Evolutionary conservation across 106 monocot species (phyloP).

Genomic region (Dactylorhiza incarnata): DNA sequence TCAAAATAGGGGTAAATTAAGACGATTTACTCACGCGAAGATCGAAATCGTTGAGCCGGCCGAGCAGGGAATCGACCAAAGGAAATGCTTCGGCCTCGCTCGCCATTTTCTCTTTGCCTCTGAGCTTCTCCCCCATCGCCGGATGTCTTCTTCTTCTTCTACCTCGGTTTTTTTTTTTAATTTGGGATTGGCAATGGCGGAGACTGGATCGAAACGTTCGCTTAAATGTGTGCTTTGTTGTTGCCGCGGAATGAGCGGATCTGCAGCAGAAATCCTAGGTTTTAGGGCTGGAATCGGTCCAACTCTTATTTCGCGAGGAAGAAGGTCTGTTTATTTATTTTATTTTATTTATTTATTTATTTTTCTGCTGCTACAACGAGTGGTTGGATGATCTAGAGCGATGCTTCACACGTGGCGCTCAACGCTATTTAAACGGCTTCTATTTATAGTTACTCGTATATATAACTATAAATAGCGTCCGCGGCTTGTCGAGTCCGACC

Average conservation of each 20-base stretch:
- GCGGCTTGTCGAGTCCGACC: too few species aligned
- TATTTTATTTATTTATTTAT: background rate
- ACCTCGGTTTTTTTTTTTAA: background rate
- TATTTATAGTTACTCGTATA: too few species aligned
- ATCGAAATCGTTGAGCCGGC: constrained; percentile 39
- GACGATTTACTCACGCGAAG: constrained; percentile 12
- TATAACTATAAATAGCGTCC: too few species aligned
- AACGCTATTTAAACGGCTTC: too few species aligned
- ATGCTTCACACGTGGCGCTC: too few species aligned
- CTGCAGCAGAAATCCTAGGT: background rate
- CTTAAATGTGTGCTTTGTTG: too few species aligned
- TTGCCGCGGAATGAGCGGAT: background rate
- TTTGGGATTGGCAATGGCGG: too few species aligned
- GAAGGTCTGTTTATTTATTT: background rate
- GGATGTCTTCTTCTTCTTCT: background rate
- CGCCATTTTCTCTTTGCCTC: background rate
- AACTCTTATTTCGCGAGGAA: background rate
- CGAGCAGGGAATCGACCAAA: constrained; percentile 23
- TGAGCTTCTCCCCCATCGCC: background rate
- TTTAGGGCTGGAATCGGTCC: background rate
- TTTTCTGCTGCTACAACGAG: too few species aligned
- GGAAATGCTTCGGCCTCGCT: background rate
- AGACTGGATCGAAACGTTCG: too few species aligned
- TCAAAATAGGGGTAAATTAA: too few species aligned
- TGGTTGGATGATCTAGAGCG: too few species aligned